A percentile compares a stretch with the other conserved stretches of the same genome.
Evolutionary conservation across 116 monocot species (phyloP).

Genomic region (Cymodocea nodosa): DNA sequence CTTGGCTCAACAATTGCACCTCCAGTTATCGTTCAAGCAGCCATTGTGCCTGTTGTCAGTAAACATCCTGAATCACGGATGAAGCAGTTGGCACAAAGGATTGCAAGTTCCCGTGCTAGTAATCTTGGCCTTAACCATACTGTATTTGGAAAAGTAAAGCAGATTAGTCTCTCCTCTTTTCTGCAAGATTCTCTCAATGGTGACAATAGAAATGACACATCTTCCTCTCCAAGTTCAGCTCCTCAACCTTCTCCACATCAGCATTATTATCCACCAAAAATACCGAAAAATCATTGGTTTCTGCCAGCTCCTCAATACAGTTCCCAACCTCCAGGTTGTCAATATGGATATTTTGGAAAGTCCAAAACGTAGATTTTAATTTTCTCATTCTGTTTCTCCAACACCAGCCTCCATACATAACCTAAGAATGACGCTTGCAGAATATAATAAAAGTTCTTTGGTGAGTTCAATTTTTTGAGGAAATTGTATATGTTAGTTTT

Average conservation of each 20-base stretch:
- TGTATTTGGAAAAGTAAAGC: slow-evolving; percentile 95
- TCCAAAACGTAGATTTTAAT: not conserved
- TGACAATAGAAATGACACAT: not conserved
- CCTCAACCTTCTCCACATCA: slow-evolving; percentile 19
- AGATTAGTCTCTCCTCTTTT: slow-evolving; percentile 79
- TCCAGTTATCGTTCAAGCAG: slow-evolving; percentile 73
- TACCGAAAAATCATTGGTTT: not conserved
- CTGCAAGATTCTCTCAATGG: not conserved
- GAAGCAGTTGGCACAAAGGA: slow-evolving; percentile 75
- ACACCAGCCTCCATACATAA: not conserved
- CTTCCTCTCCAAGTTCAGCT: slow-evolving; percentile 23
- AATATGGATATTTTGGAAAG: not conserved
- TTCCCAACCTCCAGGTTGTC: not conserved
- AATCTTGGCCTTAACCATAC: slow-evolving; percentile 95
- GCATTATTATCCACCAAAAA: not conserved
- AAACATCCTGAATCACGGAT: slow-evolving; percentile 65
- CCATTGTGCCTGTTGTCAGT: slow-evolving; percentile 62
- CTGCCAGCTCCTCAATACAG: not conserved
- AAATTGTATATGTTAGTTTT: no score
- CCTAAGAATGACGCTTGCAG: not conserved
- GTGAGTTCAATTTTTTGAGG: no score
- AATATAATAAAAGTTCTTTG: no score
- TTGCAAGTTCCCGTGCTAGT: slow-evolving; percentile 45
- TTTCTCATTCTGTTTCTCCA: not conserved
- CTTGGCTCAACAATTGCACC: slow-evolving; percentile 65